phyloP scores from a whole-genome alignment of 2,329 filamentous ascomycete species.

The Botryosphaeria dothidea region DNA sequence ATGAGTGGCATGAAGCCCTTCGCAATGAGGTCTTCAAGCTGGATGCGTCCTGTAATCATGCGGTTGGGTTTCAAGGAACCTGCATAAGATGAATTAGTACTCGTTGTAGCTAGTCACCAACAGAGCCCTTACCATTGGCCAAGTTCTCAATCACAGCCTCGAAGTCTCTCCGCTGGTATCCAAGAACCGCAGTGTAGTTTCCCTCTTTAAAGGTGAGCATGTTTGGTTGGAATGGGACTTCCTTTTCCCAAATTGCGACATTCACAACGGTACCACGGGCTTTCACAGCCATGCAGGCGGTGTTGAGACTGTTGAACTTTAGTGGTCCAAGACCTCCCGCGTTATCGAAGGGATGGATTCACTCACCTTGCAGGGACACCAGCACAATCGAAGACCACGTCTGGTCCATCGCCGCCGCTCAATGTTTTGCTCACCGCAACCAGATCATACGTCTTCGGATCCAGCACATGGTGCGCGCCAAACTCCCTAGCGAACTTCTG shows the following conservation, averaged over 20 bases:
- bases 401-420: conserved; percentile 53
- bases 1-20: conserved; percentile 60
- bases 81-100: conserved; percentile 23
- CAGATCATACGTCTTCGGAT: conserved; percentile 55
- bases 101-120: no score
- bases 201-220: conserved; percentile 56
- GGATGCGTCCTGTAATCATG: conserved; percentile 64
- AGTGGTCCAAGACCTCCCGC: neutral
- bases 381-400: conserved; percentile 64
- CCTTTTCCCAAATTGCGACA: conserved; percentile 64
- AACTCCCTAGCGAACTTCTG: conserved; percentile 55
- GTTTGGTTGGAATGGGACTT: conserved; percentile 55
- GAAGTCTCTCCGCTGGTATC: conserved; percentile 57
- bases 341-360: conserved; percentile 18
- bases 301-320: conserved; percentile 26
- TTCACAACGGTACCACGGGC: conserved; percentile 62
- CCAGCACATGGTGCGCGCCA: conserved; percentile 57
- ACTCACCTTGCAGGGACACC: conserved; percentile 52
- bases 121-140: conserved; percentile 34
- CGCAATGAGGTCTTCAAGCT: conserved; percentile 57
- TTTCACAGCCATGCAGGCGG: conserved; percentile 51
- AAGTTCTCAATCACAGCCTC: conserved; percentile 58
- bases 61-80: conserved; percentile 53
- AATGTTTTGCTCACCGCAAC: conserved; percentile 48
- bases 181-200: conserved; percentile 51